phyloP scores from a whole-genome alignment of 176 grass and related monocot species.

The Triticum urartu region DNA sequence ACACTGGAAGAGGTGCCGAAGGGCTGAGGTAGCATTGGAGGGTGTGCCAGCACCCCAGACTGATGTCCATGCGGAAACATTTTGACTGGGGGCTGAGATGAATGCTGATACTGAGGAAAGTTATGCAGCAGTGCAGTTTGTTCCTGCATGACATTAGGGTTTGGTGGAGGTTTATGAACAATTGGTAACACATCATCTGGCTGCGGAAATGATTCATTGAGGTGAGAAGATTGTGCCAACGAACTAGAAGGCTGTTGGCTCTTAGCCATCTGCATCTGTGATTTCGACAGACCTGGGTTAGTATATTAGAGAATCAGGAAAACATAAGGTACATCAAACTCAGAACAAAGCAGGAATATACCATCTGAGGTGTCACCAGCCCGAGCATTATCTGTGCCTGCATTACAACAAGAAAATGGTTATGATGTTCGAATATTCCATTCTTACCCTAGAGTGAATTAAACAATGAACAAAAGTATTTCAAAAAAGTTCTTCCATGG shows the following conservation, averaged over 20 bases:
- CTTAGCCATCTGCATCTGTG: slow-evolving; percentile 95
- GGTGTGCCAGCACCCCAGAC: slow-evolving; percentile 17
- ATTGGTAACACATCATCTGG: slow-evolving; percentile 38
- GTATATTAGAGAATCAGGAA: slow-evolving; percentile 19
- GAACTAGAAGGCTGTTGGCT: slow-evolving; percentile 46
- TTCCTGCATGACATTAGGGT: slow-evolving; percentile 50
- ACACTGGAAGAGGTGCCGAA: slow-evolving; percentile 43
- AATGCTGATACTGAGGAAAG: slow-evolving; percentile 53
- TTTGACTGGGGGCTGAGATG: slow-evolving; percentile 37
- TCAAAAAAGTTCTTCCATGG: slow-evolving; percentile 6
- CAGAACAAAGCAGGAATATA: slow-evolving; percentile 37
- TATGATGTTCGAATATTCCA: neutral
- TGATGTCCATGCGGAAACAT: slow-evolving; percentile 44
- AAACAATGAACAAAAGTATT: slow-evolving; percentile 15
- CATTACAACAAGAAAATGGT: slow-evolving; percentile 29
- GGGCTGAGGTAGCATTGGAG: slow-evolving; percentile 47
- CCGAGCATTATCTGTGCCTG: slow-evolving; percentile 97
- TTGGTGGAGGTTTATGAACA: slow-evolving; percentile 41
- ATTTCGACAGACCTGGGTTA: slow-evolving; percentile 33
- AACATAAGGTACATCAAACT: slow-evolving; percentile 12
- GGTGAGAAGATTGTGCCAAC: slow-evolving; percentile 49
- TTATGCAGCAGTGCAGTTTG: slow-evolving; percentile 33
- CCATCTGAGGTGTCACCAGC: slow-evolving; percentile 83
- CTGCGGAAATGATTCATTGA: slow-evolving; percentile 54
- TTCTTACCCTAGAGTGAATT: slow-evolving; percentile 3